Conservation (phyloP, 192 early-diverging fungal species). For the Geranomyces variabilis region DNA sequence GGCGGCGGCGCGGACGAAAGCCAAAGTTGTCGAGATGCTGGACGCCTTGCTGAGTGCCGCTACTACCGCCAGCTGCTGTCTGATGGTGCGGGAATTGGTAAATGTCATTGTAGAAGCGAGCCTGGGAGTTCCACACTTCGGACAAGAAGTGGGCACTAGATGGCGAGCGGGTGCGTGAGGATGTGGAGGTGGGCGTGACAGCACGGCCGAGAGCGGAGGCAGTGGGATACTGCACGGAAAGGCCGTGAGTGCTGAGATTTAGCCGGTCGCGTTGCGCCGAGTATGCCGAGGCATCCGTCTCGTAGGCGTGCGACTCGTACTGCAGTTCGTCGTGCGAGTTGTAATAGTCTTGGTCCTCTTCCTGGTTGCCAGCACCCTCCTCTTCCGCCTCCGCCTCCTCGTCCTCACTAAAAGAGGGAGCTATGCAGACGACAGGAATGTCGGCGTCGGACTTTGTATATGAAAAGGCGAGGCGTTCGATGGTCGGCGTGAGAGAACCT, state of each 20-base stretch:
- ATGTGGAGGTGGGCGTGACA: not conserved
- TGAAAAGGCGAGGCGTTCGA: not conserved
- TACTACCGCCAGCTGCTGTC: not conserved
- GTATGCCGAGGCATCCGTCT: not conserved
- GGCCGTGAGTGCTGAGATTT: not conserved
- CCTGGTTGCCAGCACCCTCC: not conserved
- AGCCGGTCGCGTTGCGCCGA: not conserved
- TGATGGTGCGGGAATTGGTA: too few relatives aligned
- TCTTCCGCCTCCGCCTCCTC: not conserved
- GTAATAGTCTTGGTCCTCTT: not conserved
- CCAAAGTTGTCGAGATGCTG: too few relatives aligned
- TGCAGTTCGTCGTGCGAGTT: not conserved
- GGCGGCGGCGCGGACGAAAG: not conserved
- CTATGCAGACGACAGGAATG: not conserved
- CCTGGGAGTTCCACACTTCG: constrained; percentile 3
- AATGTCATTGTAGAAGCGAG: constrained; percentile 3
- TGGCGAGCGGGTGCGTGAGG: not conserved
- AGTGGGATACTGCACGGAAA: not conserved
- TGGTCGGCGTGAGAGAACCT: constrained; percentile 4
- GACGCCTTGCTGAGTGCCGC: not conserved
- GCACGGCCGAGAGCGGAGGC: not conserved
- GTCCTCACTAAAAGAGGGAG: not conserved
- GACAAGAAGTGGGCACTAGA: constrained; percentile 6
- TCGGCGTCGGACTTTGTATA: not conserved
- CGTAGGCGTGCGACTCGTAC: not conserved